Percentiles rank a stretch among this genome's conserved stretches.
These are phyloP conservation scores for Thymus quinquecostatus DNA, from an alignment of 257 asterid genomes.

Conservation along the genomic window DNA sequence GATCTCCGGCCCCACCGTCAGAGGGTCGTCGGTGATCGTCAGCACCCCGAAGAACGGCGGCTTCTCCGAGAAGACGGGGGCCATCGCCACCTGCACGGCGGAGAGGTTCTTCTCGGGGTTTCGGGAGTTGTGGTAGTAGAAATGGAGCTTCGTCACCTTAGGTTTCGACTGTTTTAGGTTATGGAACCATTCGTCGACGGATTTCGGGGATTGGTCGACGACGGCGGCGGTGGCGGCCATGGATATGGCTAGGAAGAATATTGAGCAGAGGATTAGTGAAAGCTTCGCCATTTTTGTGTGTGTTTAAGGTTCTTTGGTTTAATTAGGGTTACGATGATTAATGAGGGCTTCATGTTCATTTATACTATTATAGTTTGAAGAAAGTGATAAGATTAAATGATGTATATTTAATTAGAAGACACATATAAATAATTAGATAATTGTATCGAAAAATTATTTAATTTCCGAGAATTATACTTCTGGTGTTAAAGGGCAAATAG, in stretches of 20 bases:
- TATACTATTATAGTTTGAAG: no score
- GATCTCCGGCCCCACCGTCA: constrained; percentile 35
- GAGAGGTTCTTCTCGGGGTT: constrained; percentile 37
- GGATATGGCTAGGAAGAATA: neutral
- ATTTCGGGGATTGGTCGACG: constrained; percentile 35
- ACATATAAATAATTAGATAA: neutral
- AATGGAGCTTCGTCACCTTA: constrained; percentile 43
- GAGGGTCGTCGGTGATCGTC: constrained; percentile 40
- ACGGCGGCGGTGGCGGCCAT: constrained; percentile 7
- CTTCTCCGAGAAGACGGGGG: constrained; percentile 23
- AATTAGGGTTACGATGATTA: no score
- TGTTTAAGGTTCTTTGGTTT: neutral
- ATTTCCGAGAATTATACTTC: neutral
- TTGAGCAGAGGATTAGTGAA: neutral
- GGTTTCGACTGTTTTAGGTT: constrained; percentile 31
- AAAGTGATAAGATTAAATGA: no score
- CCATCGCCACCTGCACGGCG: constrained; percentile 39
- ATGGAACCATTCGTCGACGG: constrained; percentile 40
- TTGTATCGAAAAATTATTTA: neutral
- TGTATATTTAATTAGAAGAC: neutral
- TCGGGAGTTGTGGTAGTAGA: constrained; percentile 44
- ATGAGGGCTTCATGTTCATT: neutral
- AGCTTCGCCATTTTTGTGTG: constrained; percentile 25
- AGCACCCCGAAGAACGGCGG: constrained; percentile 39
- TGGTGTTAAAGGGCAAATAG: constrained; percentile 7